These are phyloP conservation scores for Calendula officinalis DNA, from an alignment of 129 eudicot genomes.

Conservation along the genomic window DNA sequence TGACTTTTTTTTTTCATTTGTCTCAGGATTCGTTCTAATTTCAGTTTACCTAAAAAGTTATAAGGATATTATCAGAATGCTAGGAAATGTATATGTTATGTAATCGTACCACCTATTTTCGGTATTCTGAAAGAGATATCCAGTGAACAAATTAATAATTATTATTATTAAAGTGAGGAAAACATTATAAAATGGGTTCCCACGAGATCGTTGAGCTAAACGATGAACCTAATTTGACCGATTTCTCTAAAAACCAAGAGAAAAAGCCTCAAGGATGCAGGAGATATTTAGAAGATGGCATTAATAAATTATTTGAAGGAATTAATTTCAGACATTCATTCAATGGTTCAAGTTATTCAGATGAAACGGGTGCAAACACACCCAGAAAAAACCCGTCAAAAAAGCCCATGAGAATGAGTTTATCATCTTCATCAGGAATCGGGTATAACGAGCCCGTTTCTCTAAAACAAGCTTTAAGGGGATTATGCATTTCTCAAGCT, in stretches of 20 bases:
- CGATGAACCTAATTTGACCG: conserved; percentile 43
- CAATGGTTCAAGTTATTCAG: conserved; percentile 46
- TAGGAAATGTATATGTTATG: too few relatives aligned
- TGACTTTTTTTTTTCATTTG: conserved; percentile 14
- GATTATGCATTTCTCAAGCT: conserved; percentile 92
- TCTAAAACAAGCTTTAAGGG: conserved; percentile 87
- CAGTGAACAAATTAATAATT: conserved; percentile 9
- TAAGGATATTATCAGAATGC: not conserved
- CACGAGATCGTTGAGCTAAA: conserved; percentile 74
- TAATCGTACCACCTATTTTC: too few relatives aligned
- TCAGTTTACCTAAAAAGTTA: conserved; percentile 4
- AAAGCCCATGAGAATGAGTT: conserved; percentile 65
- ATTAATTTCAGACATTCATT: conserved; percentile 53
- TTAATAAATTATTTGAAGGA: conserved; percentile 76
- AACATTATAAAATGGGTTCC: conserved; percentile 42
- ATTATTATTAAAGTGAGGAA: conserved; percentile 3
- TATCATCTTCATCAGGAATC: conserved; percentile 56
- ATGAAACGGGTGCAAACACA: conserved; percentile 34
- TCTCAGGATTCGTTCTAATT: conserved; percentile 30
- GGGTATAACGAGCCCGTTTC: conserved; percentile 81
- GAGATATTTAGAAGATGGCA: conserved; percentile 69
- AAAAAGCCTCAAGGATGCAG: conserved; percentile 51
- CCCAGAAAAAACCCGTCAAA: conserved; percentile 60
- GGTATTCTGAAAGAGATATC: not conserved
- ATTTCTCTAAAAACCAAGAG: conserved; percentile 38